Base-by-base conservation (phyloP, 805 yeast species). In the Wickerhamomyces chaumierensis region DNA sequence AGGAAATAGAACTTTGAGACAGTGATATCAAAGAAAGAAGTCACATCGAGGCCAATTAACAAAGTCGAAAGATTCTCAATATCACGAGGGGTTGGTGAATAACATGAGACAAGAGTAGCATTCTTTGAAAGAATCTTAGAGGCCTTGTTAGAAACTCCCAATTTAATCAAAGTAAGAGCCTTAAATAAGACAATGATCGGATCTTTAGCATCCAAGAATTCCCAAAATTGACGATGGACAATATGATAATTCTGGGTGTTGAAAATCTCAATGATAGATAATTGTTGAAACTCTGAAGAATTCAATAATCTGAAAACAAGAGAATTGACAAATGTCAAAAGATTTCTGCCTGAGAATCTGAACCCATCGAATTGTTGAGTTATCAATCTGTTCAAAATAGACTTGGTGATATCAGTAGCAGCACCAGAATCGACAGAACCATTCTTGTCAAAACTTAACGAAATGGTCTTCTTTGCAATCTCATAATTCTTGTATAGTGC, bases 1-100 rank as follows among this genome's bases (percentile, higher is more conserved):
- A 62, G 64, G 35, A 58, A 54, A 46, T 57, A 66, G 43, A 61
- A 69, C 35, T 56, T 60, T 14, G 60, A 48, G 28, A 57, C 41
- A 5, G 65, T 55, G 2, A 52, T 37, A 7, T 57, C 52, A 34
- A 60, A 56, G 17, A 63, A 44, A 11, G 43, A 44, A 19, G 37
- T 18, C 53, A 43, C 42, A 21, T 49, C 51, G 8, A 16, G 12
- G 4, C 13, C 9, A 15, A 16, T 12, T 36, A 49, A 38, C 45
- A 52, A 33, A 29, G 48, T 29, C 41, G 42, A 18, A 43, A 58
- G 18, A 19, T 55, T 38, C 4, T 48, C 36, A 16, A 40, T 44
- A 19, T 53, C 60, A 11, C 44, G 52, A 1, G 44, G 38, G 0
- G 51, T 34, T 3, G 57, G 27, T 11, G 42, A 32, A 44, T 52